phyloP scores from a whole-genome alignment of 2,329 filamentous ascomycete species.

The Didymosphaeria variabile region DNA sequence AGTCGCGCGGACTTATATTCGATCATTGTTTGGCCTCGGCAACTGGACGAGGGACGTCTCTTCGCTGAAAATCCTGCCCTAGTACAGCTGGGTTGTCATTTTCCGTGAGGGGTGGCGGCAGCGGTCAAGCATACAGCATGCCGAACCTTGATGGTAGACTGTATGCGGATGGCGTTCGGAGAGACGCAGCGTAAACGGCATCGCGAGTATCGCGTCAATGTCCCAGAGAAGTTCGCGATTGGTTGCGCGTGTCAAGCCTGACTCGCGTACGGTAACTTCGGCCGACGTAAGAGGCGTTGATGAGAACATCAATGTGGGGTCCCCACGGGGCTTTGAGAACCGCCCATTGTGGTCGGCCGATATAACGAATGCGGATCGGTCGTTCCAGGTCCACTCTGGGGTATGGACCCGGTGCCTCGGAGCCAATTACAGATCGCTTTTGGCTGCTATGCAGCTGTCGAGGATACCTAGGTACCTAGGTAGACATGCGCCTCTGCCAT shows the following conservation, averaged over 20 bases:
- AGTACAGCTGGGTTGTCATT: background rate
- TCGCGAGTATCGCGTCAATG: conserved; percentile 9
- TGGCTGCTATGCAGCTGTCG: too few relatives aligned
- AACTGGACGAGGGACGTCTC: background rate
- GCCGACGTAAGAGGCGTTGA: background rate
- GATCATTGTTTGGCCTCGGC: background rate
- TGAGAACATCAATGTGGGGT: background rate
- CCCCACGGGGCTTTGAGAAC: background rate
- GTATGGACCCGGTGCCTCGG: too few relatives aligned
- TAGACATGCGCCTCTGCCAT: too few relatives aligned
- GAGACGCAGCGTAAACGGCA: background rate
- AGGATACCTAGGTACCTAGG: too few relatives aligned
- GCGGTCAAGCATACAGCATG: background rate
- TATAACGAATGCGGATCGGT: too few relatives aligned
- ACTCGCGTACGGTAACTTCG: conserved; percentile 7
- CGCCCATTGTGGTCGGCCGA: background rate
- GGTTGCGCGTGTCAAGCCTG: background rate
- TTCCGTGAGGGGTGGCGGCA: background rate
- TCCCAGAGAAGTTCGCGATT: background rate
- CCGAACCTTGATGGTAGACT: background rate
- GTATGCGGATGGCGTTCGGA: background rate
- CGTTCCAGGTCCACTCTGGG: too few relatives aligned
- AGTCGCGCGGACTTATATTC: background rate
- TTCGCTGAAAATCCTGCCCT: background rate
- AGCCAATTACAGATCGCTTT: too few relatives aligned